Evolutionary conservation across 257 asterid genomes (phyloP), one percentile per base, ranked within the genome.

Genomic region (Handroanthus guayacan): DNA sequence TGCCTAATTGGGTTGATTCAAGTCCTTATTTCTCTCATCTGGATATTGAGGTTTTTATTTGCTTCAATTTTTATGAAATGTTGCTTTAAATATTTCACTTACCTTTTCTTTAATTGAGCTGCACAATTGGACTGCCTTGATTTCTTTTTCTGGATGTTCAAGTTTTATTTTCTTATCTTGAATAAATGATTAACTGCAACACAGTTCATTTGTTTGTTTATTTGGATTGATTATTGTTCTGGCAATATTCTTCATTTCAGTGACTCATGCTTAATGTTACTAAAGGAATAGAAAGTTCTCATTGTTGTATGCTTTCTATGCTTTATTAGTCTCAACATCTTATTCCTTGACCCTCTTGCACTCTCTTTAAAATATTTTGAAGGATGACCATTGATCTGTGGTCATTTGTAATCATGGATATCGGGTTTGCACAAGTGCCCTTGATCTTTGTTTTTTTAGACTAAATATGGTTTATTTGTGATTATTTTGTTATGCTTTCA

Each of bases 1-100:
- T 72, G 43, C 63, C 78, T 77, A 48, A 37, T 69, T 75, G 55
- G 34, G 38, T 62, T 45, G 63, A 75, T 62, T 71, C 31, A 50
- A 41, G 56, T 25, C 45, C 62, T 74, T 48, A 45, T 67, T 37
- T 52, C 63, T 56, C 73, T 67, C 20, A 18, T 77, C 31, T 45
- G 75, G 18, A 36, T 66, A n/a, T 45, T 69, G 70, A 34, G 41
- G 64, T 54, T 41, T 67, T 66, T 47, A 16, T 57, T 31, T 63
- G 61, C 66, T 64, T 78, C 54, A 39, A 44, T 39, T 17, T 31
- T 56, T 12, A 9, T 72, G 79, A 55, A 34, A 37, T 5, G 56
- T 20, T 48, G 45, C 18, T 39, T 52, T 17, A 2, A 5, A 38
- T 67, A 68, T 68, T 56, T 38, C 4, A 9, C 20, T 62, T 75